phyloP scores from a whole-genome alignment of 1,284 basidiomycete genomes.

The Chiua sp. region DNA sequence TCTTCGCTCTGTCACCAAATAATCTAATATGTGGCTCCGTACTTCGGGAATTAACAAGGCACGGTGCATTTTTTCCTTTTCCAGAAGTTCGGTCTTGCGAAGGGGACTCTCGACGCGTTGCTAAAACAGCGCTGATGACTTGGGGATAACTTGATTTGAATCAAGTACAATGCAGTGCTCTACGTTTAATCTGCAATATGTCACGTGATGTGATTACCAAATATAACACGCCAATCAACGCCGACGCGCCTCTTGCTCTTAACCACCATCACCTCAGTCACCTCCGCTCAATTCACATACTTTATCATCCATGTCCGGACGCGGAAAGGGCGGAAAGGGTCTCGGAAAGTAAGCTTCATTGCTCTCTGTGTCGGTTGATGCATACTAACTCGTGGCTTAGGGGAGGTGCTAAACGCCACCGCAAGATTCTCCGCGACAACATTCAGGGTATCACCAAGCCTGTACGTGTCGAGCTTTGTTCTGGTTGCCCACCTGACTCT shows the following conservation, averaged over 20 bases:
- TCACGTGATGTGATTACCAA: conserved; percentile 30
- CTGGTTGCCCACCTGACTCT: conserved; percentile 49
- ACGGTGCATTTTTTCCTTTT: too few species aligned
- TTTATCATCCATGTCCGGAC: conserved; percentile 52
- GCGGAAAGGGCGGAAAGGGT: conserved; percentile 50
- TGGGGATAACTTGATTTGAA: too few species aligned
- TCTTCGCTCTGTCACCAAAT: background rate
- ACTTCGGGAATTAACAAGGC: too few species aligned
- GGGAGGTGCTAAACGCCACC: conserved; percentile 78
- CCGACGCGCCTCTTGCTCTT: conserved; percentile 24
- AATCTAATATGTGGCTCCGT: too few species aligned
- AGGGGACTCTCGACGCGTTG: too few species aligned
- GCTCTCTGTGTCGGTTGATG: conserved; percentile 36
- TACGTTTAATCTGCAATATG: too few species aligned
- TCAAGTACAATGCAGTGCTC: too few species aligned
- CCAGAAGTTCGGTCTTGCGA: too few species aligned
- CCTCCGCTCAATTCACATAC: conserved; percentile 20
- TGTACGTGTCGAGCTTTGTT: conserved; percentile 66
- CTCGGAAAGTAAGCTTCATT: conserved; percentile 27
- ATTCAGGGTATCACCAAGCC: conserved; percentile 72
- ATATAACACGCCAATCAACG: conserved; percentile 37
- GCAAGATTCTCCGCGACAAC: conserved; percentile 78
- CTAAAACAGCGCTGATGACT: too few species aligned
- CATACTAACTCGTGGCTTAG: conserved; percentile 60
- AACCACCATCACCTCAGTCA: conserved; percentile 29